Conservation (phyloP, 306 rosid genomes). For the Trifolium fragiferum region DNA sequence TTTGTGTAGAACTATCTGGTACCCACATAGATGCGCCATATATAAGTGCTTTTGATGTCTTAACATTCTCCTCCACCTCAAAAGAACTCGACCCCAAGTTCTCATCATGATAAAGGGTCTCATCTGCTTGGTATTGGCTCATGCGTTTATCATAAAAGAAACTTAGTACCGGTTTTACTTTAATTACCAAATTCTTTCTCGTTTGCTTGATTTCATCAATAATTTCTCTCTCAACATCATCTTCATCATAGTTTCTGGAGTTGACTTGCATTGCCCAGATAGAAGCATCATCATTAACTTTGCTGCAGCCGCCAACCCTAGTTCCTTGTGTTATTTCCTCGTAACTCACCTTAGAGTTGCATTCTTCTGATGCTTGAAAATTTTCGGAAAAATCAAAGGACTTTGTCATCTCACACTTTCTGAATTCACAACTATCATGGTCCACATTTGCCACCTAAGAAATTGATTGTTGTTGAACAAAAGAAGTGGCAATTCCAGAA, state of each 20-base stretch:
- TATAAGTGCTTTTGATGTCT: too few relatives aligned
- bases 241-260: conserved; percentile 59
- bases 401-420: conserved; percentile 59
- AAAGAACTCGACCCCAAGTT: too few relatives aligned
- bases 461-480: conserved; percentile 49
- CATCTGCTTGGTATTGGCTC: too few relatives aligned
- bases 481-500: conserved; percentile 42
- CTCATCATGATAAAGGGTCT: too few relatives aligned
- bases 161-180: too few relatives aligned
- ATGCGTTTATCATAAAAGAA: too few relatives aligned
- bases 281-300: conserved; percentile 72
- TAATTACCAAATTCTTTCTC: background rate
- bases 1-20: too few relatives aligned
- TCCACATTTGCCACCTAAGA: conserved; percentile 48
- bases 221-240: conserved; percentile 59
- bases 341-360: conserved; percentile 55
- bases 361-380: conserved; percentile 58
- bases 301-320: conserved; percentile 25
- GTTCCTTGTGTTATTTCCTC: conserved; percentile 36
- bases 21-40: too few relatives aligned
- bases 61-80: too few relatives aligned
- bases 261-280: conserved; percentile 84
- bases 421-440: conserved; percentile 54
- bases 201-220: background rate
- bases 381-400: conserved; percentile 83